Evolutionary conservation across 768 basidiomycete genomes (phyloP).

Genomic region (Tulasnella sp.): DNA sequence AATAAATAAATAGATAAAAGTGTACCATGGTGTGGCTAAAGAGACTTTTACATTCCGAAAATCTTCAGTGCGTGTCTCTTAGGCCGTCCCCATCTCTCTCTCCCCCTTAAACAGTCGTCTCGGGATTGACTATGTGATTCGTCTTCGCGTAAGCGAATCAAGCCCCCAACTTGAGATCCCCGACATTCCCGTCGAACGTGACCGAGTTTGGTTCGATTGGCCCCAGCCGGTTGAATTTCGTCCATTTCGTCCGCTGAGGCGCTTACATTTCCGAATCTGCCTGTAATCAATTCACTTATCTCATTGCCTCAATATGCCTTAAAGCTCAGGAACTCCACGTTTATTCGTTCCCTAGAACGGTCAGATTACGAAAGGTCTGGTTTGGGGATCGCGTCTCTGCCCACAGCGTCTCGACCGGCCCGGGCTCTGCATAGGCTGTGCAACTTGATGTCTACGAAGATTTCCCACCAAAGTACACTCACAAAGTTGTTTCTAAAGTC

Average conservation of each 20-base stretch:
- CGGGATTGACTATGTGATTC: background rate
- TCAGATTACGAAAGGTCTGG: background rate
- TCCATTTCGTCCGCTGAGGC: background rate
- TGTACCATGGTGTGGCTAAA: no score
- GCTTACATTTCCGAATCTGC: background rate
- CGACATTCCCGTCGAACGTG: background rate
- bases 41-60: no score
- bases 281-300: background rate
- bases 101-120: background rate
- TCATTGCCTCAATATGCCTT: background rate
- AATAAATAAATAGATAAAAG: no score
- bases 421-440: background rate
- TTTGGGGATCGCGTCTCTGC: background rate
- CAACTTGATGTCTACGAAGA: background rate
- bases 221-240: background rate
- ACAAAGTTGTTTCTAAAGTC: no score
- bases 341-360: background rate
- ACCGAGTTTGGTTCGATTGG: background rate
- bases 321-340: background rate
- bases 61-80: background rate
- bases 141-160: background rate
- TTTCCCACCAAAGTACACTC: background rate
- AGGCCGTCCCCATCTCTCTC: no score
- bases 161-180: background rate
- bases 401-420: background rate